Evolutionary conservation across 805 yeast species (phyloP).

Genomic region (Spathaspora gorwiae): DNA sequence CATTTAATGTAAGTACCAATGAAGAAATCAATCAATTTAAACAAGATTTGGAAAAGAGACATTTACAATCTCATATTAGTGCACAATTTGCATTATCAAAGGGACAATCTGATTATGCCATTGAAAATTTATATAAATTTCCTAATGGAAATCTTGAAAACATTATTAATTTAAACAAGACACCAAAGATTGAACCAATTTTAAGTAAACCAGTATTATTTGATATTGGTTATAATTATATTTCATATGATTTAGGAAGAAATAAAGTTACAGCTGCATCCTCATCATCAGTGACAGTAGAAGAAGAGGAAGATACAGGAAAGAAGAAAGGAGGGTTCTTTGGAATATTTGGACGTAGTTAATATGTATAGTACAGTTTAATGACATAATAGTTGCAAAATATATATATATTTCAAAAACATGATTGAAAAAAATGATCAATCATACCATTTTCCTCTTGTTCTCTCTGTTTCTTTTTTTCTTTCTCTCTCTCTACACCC

Average conservation of each 20-base stretch:
- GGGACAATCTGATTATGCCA: constrained; percentile 19
- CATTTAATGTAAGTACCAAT: constrained; percentile 38
- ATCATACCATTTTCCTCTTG: too few relatives aligned
- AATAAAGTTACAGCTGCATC: constrained; percentile 7
- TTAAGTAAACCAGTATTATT: constrained; percentile 85
- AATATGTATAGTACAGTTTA: neutral
- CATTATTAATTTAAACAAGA: constrained; percentile 17
- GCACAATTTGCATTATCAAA: constrained; percentile 38
- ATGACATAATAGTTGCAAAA: too few relatives aligned
- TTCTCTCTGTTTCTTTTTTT: neutral
- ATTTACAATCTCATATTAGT: constrained; percentile 36
- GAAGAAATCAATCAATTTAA: constrained; percentile 23
- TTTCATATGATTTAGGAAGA: constrained; percentile 43
- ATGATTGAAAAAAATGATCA: too few relatives aligned
- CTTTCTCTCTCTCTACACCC: neutral
- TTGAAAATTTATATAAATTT: constrained; percentile 42
- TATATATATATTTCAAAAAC: neutral
- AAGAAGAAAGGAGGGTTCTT: constrained; percentile 55
- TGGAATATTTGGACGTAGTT: constrained; percentile 60
- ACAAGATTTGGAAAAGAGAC: constrained; percentile 11
- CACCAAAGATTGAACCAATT: constrained; percentile 48
- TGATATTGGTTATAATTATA: constrained; percentile 84
- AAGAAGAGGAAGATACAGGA: constrained; percentile 2
- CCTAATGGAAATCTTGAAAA: constrained; percentile 24
- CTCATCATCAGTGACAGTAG: neutral